A percentile compares a stretch with the other conserved stretches of the same genome.
Evolutionary conservation across 805 yeast genomes (phyloP).

Genomic region (Kuraishia borneana): DNA sequence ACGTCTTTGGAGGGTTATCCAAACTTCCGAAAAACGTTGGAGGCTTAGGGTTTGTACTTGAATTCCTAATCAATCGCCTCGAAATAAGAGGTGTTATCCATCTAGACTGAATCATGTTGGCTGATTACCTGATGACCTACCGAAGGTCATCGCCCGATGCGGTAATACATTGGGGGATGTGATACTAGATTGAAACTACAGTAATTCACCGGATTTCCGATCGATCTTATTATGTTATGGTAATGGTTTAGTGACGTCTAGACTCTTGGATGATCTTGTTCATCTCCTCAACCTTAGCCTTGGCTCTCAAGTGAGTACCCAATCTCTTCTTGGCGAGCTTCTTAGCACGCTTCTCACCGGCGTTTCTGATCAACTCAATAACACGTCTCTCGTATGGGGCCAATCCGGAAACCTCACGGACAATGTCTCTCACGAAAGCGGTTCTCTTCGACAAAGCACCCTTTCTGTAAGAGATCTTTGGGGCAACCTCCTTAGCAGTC

Average conservation of each 20-base stretch:
- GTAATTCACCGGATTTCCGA: too few relatives aligned
- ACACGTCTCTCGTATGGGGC: slow-evolving; percentile 99
- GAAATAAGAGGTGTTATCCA: too few relatives aligned
- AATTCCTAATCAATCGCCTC: too few relatives aligned
- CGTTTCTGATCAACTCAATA: slow-evolving; percentile 98
- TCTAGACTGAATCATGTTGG: too few relatives aligned
- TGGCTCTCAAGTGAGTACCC: slow-evolving; percentile 99
- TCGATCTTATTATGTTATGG: slow-evolving; percentile 1
- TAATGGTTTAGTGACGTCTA: slow-evolving; percentile 66
- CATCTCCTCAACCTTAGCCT: slow-evolving; percentile 99
- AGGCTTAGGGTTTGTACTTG: slow-evolving; percentile 4
- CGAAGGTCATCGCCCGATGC: too few relatives aligned
- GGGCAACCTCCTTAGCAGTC: slow-evolving; percentile 71
- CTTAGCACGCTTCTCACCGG: slow-evolving; percentile 99
- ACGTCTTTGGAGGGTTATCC: slow-evolving; percentile 17
- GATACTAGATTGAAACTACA: too few relatives aligned
- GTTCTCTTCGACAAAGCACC: slow-evolving; percentile 96
- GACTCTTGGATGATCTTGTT: slow-evolving; percentile 92
- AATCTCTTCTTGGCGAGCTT: slow-evolving; percentile 99
- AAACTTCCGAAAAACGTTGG: slow-evolving; percentile 14
- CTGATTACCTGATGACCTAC: too few relatives aligned
- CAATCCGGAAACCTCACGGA: slow-evolving; percentile 95
- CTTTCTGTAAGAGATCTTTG: slow-evolving; percentile 91
- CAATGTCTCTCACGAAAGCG: slow-evolving; percentile 86
- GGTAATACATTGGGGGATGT: too few relatives aligned